phyloP scores from a whole-genome alignment of 768 basidiomycete genomes.

The Solioccasus polychromus region DNA sequence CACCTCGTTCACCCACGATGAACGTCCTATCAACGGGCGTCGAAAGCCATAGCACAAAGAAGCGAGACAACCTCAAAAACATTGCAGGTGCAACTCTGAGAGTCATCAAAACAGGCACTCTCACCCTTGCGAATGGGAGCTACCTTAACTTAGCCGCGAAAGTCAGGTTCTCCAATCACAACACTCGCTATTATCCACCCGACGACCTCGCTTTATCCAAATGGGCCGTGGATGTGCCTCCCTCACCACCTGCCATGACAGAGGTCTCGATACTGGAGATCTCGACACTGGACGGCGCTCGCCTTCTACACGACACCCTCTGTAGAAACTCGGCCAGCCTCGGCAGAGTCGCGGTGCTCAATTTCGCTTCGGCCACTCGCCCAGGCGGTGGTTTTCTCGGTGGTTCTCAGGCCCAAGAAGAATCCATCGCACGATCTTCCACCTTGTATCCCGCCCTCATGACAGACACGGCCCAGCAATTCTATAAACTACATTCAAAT shows the following conservation, averaged over 20 bases:
- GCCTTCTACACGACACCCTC: constrained; percentile 31
- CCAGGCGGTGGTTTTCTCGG: constrained; percentile 74
- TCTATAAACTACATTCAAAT: constrained; percentile 58
- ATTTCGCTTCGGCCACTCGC: constrained; percentile 73
- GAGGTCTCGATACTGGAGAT: constrained; percentile 54
- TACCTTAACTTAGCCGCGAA: constrained; percentile 35
- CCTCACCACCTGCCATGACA: constrained; percentile 12
- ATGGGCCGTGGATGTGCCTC: constrained; percentile 37
- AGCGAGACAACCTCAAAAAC: constrained; percentile 23
- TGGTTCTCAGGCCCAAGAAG: constrained; percentile 78
- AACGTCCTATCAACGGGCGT: too few species aligned
- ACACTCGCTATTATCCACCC: constrained; percentile 54
- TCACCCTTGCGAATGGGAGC: constrained; percentile 26
- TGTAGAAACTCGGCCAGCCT: constrained; percentile 10
- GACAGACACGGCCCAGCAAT: constrained; percentile 50
- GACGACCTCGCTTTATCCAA: constrained; percentile 42
- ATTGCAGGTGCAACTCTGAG: constrained; percentile 53
- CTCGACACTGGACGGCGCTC: constrained; percentile 62
- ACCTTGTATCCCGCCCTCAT: constrained; percentile 64
- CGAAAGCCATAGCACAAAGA: too few species aligned
- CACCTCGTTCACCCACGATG: too few species aligned
- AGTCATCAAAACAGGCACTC: constrained; percentile 47
- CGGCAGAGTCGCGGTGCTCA: constrained; percentile 58
- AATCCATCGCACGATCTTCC: constrained; percentile 74
- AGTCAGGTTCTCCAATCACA: constrained; percentile 33